phyloP scores from a whole-genome alignment of 495 filamentous ascomycete species.

The Neurospora sp. region DNA sequence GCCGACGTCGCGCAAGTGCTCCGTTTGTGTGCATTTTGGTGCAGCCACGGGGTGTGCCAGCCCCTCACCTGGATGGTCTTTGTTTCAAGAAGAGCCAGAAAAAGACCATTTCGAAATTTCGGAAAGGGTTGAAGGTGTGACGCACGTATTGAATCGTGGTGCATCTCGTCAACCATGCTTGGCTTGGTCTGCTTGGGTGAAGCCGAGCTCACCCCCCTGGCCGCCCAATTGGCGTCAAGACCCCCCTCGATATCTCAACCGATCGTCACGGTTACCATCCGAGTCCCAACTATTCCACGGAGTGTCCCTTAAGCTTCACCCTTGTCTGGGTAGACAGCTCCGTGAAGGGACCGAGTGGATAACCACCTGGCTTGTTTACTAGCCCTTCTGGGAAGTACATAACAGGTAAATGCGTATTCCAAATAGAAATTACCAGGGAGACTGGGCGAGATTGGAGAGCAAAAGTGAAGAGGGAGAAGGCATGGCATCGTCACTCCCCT shows the following conservation, averaged over 20 bases:
- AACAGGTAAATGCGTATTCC: not conserved
- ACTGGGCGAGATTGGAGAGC: not conserved
- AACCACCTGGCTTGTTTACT: not conserved
- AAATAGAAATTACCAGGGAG: not conserved
- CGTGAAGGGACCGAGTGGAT: not conserved
- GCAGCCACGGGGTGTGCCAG: not conserved
- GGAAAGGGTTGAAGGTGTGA: constrained; percentile 4
- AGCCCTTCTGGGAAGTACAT: not conserved
- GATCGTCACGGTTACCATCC: not conserved
- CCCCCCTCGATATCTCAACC: constrained; percentile 2
- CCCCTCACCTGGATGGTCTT: not conserved
- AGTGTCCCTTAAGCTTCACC: not conserved
- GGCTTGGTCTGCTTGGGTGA: not conserved
- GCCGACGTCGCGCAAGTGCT: not conserved
- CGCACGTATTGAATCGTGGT: constrained; percentile 7
- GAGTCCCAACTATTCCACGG: not conserved
- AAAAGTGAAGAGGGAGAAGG: not conserved
- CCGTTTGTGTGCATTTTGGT: not conserved
- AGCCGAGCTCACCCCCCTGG: not conserved
- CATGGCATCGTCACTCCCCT: not conserved
- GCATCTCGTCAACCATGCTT: not conserved
- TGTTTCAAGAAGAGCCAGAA: not conserved
- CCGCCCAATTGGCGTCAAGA: not conserved
- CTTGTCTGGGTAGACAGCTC: not conserved
- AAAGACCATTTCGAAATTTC: not conserved